Evolutionary conservation across 176 grass and related monocot genomes (phyloP), one percentile per base, ranked within the genome.

Genomic region (Chloris gayana): DNA sequence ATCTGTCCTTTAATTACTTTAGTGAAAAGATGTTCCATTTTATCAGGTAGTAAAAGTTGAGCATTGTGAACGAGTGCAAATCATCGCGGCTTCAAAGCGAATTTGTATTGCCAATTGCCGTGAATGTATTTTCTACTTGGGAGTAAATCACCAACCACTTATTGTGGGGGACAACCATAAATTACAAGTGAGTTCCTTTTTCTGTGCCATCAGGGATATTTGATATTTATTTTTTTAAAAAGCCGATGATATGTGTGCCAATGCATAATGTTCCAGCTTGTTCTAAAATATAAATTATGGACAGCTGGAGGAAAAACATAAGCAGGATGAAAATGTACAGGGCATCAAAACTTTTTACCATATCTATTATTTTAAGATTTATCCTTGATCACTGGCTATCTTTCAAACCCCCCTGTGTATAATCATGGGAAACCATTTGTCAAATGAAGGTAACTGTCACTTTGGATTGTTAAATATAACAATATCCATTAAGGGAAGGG

Each of bases 141-240:
- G 96, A 51, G 90, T 99, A 78, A 99, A 95, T 88, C 84, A 95
- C 5, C 86, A 69, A 81, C 96, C 96, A 69, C 92, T 99, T 73
- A 89, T 99, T 56, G 73, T 95, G 38, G 96, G 96, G 42, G 96
- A 99, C 75, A 99, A 99, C 88, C 96, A 99, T 87, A 99, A 99
- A 78, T 80, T 99, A 80, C 96, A 95, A 85, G 96, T 93, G 74
- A 74, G 73, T 87, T 61, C 58, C 58, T 72, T 62, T 88, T 13
- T 63, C 10, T 12, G 67, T 62, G 39, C 63, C 29, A 66, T 77
- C 54, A 59, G n/a, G 19, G 5, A 50, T 50, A 50, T 50, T 17
- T 5, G 35, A 44, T 60, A 60, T 60, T 27, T 60, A 13, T 60
- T 11, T 11, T 3, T 47, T 45, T 13, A 13, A 47, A 44, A 44